Conservation (phyloP, 352 stramenopile genomes). For the Phytophthora tentaculata region DNA sequence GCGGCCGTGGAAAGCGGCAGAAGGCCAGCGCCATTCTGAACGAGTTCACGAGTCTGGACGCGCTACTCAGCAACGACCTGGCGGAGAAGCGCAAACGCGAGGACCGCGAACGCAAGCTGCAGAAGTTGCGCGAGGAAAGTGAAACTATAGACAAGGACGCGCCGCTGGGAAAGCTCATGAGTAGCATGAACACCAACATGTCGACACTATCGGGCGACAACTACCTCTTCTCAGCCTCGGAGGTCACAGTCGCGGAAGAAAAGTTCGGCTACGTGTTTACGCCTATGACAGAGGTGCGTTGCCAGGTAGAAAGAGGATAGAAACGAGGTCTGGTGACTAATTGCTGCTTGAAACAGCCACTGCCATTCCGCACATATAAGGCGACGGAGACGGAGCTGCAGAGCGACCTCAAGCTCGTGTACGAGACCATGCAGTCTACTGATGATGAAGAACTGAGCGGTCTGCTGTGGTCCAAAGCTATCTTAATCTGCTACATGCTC, state of each 20-base stretch:
- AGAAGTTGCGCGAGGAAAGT: constrained; percentile 62
- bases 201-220: constrained; percentile 69
- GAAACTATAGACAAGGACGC: constrained; percentile 37
- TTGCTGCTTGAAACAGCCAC: constrained; percentile 38
- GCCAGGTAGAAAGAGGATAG: not conserved
- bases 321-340: not conserved
- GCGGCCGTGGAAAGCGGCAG: constrained; percentile 41
- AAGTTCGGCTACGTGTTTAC: constrained; percentile 88
- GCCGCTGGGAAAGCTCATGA: constrained; percentile 68
- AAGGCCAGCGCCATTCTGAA: constrained; percentile 48
- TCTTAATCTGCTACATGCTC: constrained; percentile 64
- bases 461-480: constrained; percentile 78
- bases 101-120: constrained; percentile 57
- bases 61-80: constrained; percentile 67
- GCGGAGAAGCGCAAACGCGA: constrained; percentile 68
- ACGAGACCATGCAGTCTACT: constrained; percentile 64
- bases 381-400: constrained; percentile 59
- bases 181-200: constrained; percentile 74
- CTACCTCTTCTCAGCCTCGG: constrained; percentile 56
- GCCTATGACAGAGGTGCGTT: constrained; percentile 63
- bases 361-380: constrained; percentile 64
- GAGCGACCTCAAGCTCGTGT: constrained; percentile 64
- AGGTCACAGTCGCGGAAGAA: constrained; percentile 53
- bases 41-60: constrained; percentile 81
- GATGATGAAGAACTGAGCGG: constrained; percentile 56